These are phyloP conservation scores for Porcisia hertigi DNA, from an alignment of 208 protist genomes.

Conservation along the genomic window DNA sequence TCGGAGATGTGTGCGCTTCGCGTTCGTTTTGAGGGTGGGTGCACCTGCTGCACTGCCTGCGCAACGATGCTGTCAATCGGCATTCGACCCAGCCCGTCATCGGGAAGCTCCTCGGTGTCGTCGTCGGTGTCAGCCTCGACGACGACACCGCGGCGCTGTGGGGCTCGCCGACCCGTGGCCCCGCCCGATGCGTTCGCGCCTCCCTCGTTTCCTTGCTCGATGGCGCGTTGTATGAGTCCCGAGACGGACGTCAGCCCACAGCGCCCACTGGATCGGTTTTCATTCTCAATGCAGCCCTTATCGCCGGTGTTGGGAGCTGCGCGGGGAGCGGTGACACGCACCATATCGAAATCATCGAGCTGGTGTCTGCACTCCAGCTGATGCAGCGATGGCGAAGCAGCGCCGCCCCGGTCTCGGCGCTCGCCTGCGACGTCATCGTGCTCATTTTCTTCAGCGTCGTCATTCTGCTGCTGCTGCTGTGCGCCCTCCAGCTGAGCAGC, in stretches of 20 bases:
- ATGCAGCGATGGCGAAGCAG: neutral
- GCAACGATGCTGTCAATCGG: conserved; percentile 39
- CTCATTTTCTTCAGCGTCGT: conserved; percentile 4
- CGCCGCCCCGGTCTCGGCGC: conserved; percentile 16
- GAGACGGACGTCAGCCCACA: conserved; percentile 6
- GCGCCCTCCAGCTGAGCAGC: conserved; percentile 35
- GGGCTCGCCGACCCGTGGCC: neutral
- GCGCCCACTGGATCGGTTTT: neutral
- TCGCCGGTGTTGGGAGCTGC: neutral
- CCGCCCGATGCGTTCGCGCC: neutral
- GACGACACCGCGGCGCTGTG: neutral
- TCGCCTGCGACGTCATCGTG: conserved; percentile 14
- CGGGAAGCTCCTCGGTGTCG: conserved; percentile 59
- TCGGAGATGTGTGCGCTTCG: conserved; percentile 10
- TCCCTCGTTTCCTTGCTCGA: conserved; percentile 2
- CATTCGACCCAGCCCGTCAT: conserved; percentile 50
- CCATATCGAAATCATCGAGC: conserved; percentile 24
- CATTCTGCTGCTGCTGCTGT: conserved; percentile 5
- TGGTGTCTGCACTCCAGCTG: neutral
- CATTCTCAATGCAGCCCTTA: neutral
- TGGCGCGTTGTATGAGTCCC: conserved; percentile 20
- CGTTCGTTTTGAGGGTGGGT: conserved; percentile 8
- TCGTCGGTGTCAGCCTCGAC: conserved; percentile 18
- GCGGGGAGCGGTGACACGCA: conserved; percentile 9
- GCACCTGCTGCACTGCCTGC: conserved; percentile 22